Evolutionary conservation across 306 rosid species (phyloP).

Genomic region (Glycine soja): DNA sequence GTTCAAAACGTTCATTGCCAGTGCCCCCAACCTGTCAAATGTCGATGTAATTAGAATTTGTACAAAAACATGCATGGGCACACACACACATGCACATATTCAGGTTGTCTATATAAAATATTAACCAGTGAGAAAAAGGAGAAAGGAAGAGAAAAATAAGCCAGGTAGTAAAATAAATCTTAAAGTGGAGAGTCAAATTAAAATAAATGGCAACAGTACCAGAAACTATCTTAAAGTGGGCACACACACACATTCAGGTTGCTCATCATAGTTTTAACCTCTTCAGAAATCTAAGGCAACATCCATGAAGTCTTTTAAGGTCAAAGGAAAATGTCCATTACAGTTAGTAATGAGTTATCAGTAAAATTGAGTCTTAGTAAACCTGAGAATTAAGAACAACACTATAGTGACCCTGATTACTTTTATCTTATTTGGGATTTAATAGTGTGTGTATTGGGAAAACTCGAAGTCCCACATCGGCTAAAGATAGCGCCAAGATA

Average conservation of each 20-base stretch:
- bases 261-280: conserved; percentile 1
- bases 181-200: background rate
- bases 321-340: conserved; percentile 2
- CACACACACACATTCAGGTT: too few species aligned
- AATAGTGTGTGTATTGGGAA: too few species aligned
- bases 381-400: conserved; percentile 18
- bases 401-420: background rate
- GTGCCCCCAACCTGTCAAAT: conserved; percentile 81
- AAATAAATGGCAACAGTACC: background rate
- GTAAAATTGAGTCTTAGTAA: background rate
- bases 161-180: background rate
- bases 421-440: too few species aligned
- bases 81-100: background rate
- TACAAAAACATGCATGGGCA: background rate
- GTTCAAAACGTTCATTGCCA: conserved; percentile 69
- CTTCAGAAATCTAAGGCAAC: background rate
- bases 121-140: background rate
- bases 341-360: background rate
- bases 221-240: background rate
- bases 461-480: too few species aligned
- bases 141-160: background rate
- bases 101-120: background rate
- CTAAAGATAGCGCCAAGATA: too few species aligned
- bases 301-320: background rate
- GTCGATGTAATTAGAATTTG: conserved; percentile 39